Conservation (phyloP, 805 yeast species). For the Cyberlindnera mississippiensis region DNA sequence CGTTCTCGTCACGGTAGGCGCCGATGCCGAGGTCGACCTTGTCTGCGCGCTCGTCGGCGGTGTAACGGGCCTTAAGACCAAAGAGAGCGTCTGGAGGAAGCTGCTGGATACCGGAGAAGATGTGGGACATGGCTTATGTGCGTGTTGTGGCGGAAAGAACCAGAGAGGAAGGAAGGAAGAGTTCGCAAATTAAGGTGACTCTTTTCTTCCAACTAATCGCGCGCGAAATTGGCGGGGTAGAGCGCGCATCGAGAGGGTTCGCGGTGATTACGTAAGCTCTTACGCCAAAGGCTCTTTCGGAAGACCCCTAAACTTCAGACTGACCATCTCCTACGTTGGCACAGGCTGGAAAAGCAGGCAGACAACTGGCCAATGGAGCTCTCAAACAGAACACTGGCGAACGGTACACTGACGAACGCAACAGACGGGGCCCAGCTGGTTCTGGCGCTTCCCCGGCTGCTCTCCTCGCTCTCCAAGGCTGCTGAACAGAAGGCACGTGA, state of each 20-base stretch:
- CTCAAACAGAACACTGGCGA: too few relatives aligned
- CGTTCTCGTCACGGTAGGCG: constrained; percentile 65
- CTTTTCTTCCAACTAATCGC: too few relatives aligned
- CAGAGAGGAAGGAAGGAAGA: neutral
- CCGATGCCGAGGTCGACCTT: constrained; percentile 90
- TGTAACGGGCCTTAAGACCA: constrained; percentile 67
- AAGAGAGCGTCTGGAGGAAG: constrained; percentile 87
- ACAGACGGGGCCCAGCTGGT: constrained; percentile 1
- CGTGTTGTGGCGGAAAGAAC: neutral
- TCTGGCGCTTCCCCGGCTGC: constrained; percentile 8
- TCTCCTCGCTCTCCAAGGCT: constrained; percentile 11
- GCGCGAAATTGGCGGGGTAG: too few relatives aligned
- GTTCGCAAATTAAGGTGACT: too few relatives aligned
- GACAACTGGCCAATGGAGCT: too few relatives aligned
- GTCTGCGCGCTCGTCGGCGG: constrained; percentile 49
- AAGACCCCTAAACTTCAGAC: too few relatives aligned
- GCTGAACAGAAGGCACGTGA: constrained; percentile 13
- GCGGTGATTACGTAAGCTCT: neutral
- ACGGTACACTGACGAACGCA: too few relatives aligned
- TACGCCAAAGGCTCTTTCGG: too few relatives aligned
- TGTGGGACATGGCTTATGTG: constrained; percentile 26
- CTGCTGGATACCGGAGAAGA: constrained; percentile 49
- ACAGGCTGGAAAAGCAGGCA: too few relatives aligned
- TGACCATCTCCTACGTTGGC: too few relatives aligned
- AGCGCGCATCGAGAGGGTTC: too few relatives aligned